Evolutionary conservation across 129 eudicot genomes (phyloP).

Genomic region (Helianthus tuberosus): DNA sequence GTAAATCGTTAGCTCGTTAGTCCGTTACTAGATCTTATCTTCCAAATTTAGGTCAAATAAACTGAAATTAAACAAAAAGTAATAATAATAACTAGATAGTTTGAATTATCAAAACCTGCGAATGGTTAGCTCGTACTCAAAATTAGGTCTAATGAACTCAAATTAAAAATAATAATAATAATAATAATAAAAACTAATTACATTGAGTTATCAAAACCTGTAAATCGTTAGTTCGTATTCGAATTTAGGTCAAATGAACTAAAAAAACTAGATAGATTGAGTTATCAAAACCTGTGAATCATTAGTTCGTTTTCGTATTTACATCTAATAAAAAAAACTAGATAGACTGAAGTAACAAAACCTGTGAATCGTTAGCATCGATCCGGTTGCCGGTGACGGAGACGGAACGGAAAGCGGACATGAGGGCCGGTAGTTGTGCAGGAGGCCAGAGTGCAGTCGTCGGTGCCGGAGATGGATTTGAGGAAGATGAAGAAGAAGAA

Average conservation of each 20-base stretch:
- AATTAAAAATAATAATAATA: too few relatives aligned
- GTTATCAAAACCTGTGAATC: too few relatives aligned
- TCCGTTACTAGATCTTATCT: conserved; percentile 19
- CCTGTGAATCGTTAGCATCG: conserved; percentile 23
- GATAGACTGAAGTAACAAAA: too few relatives aligned
- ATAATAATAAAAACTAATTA: neutral
- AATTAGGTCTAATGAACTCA: neutral
- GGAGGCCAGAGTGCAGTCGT: conserved; percentile 38
- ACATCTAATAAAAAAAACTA: neutral
- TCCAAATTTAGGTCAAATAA: neutral
- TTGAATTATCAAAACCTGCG: too few relatives aligned
- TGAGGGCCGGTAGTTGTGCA: conserved; percentile 47
- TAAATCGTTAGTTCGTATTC: too few relatives aligned
- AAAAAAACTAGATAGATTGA: neutral
- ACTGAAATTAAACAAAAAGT: neutral
- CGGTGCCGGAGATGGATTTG: conserved; percentile 23
- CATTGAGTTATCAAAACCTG: neutral
- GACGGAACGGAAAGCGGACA: conserved; percentile 75
- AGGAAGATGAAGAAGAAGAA: conserved; percentile 21
- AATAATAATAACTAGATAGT: neutral
- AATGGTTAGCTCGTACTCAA: conserved; percentile 8
- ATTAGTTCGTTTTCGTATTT: too few relatives aligned
- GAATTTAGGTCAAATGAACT: too few relatives aligned
- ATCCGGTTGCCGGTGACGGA: conserved; percentile 39
- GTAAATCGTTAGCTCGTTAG: neutral